Conservation (phyloP, 345 rosid species). For the Eutrema japonicum region DNA sequence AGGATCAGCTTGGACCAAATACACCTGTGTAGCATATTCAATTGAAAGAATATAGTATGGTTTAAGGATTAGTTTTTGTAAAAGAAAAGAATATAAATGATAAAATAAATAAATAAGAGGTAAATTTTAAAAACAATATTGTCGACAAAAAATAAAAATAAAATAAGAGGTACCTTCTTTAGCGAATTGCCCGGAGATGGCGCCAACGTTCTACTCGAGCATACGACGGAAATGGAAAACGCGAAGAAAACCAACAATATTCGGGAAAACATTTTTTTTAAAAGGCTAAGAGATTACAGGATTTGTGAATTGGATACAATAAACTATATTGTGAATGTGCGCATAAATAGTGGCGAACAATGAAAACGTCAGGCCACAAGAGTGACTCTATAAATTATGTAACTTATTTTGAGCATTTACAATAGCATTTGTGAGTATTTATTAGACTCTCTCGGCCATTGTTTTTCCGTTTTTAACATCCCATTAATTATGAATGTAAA, state of each 20-base stretch:
- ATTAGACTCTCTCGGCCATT: too few relatives aligned
- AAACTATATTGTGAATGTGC: too few relatives aligned
- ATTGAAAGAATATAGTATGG: not conserved
- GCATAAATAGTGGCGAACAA: slow-evolving; percentile 8
- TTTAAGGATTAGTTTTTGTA: not conserved
- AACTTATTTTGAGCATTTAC: not conserved
- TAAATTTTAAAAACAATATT: too few relatives aligned
- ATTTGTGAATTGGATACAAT: not conserved
- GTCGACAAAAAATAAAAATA: too few relatives aligned
- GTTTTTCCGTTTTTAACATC: not conserved
- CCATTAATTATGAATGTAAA: not conserved
- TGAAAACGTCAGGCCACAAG: not conserved
- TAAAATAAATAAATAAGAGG: not conserved
- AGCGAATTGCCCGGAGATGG: slow-evolving; percentile 2
- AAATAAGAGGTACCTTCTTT: not conserved
- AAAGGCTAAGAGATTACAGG: not conserved
- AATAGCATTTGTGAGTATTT: too few relatives aligned
- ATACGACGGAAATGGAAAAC: not conserved
- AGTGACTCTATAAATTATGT: too few relatives aligned
- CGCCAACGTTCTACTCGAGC: slow-evolving; percentile 20
- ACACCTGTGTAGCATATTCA: slow-evolving; percentile 16
- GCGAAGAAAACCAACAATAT: slow-evolving; percentile 14
- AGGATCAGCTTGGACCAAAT: slow-evolving; percentile 25
- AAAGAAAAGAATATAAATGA: not conserved
- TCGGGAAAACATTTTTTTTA: slow-evolving; percentile 11